These are phyloP conservation scores for Euphorbia pulcherrima DNA, from an alignment of 345 rosid genomes.

Conservation along the genomic window DNA sequence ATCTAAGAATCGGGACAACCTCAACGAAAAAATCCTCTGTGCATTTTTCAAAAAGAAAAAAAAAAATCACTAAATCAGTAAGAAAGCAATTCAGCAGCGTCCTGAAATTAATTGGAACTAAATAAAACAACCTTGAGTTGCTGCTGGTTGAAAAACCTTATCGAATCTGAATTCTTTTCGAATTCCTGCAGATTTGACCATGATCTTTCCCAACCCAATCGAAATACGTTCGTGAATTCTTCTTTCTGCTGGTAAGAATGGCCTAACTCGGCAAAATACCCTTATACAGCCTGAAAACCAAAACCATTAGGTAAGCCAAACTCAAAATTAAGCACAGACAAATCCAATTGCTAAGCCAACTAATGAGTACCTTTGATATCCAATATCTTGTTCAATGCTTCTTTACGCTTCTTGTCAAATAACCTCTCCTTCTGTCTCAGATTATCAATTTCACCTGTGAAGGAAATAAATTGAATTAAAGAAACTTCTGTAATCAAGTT, in stretches of 20 bases:
- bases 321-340: neutral
- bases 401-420: constrained; percentile 56
- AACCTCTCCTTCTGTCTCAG: constrained; percentile 55
- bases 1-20: constrained; percentile 74
- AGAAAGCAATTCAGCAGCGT: neutral
- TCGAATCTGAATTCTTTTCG: constrained; percentile 72
- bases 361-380: constrained; percentile 63
- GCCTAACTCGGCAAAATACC: constrained; percentile 80
- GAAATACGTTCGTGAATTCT: constrained; percentile 49
- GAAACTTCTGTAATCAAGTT: neutral
- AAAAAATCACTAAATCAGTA: constrained; percentile 32
- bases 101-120: constrained; percentile 1
- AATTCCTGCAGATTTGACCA: constrained; percentile 47
- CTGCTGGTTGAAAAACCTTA: constrained; percentile 58
- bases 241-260: constrained; percentile 39
- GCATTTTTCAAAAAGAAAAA: constrained; percentile 40
- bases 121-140: constrained; percentile 65
- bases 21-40: constrained; percentile 77
- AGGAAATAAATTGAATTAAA: constrained; percentile 25
- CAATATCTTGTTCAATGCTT: constrained; percentile 58
- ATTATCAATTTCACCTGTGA: constrained; percentile 50
- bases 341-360: constrained; percentile 7
- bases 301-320: constrained; percentile 1
- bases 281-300: constrained; percentile 69
- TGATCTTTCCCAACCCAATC: constrained; percentile 40